A percentile compares a stretch with the other conserved stretches of the same genome.
These are phyloP conservation scores for Pichia cabralensis DNA, from an alignment of 805 yeast genomes.

Conservation along the genomic window DNA sequence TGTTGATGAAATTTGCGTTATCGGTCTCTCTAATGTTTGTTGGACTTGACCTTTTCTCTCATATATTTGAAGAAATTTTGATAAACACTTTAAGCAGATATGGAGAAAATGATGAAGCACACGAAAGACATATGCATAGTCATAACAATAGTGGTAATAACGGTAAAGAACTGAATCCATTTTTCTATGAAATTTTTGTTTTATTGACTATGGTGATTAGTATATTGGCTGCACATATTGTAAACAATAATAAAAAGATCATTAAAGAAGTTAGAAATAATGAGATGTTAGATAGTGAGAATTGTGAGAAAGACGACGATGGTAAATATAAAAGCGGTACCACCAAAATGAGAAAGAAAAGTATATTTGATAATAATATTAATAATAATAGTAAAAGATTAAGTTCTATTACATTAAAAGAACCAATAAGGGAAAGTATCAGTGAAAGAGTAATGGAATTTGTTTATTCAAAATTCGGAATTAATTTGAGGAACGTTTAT, in stretches of 20 bases:
- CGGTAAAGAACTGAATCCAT: conserved; percentile 14
- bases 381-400: too few species aligned
- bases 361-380: too few species aligned
- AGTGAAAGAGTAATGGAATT: conserved; percentile 1
- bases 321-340: too few species aligned
- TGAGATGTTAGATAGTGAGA: too few species aligned
- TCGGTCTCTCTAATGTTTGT: conserved; percentile 81
- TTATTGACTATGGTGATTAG: conserved; percentile 21
- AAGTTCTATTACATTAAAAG: conserved; percentile 21
- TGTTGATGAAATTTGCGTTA: conserved; percentile 77
- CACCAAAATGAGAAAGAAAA: too few species aligned
- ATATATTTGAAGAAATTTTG: conserved; percentile 69
- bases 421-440: conserved; percentile 11
- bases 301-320: too few species aligned
- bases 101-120: too few species aligned
- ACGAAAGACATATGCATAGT: too few species aligned
- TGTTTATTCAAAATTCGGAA: conserved; percentile 7
- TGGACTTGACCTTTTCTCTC: conserved; percentile 82
- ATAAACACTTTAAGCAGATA: conserved; percentile 24
- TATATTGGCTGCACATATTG: conserved; percentile 24
- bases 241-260: conserved; percentile 9
- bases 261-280: background rate
- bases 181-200: conserved; percentile 24
- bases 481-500: too few species aligned
- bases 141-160: too few species aligned